These are phyloP conservation scores for Calcarisporium arbuscula DNA, from an alignment of 2,329 filamentous ascomycete genomes.

Conservation along the genomic window DNA sequence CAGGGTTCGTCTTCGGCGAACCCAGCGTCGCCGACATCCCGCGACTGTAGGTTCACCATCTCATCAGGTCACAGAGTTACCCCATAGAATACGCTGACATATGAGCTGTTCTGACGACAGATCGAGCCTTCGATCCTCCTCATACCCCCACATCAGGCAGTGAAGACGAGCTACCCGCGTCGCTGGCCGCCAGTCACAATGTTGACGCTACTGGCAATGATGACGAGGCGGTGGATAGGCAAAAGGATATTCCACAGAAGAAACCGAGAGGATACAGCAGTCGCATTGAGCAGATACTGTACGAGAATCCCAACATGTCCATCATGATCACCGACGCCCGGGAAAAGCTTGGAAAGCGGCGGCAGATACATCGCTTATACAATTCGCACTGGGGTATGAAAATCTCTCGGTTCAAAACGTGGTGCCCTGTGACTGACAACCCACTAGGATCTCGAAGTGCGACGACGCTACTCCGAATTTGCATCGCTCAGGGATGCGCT, in stretches of 20 bases:
- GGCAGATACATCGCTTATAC: slow-evolving; percentile 96
- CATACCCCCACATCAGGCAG: slow-evolving; percentile 67
- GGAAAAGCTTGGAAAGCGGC: slow-evolving; percentile 88
- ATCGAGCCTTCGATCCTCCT: slow-evolving; percentile 52
- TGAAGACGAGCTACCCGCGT: slow-evolving; percentile 46
- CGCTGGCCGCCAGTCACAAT: slow-evolving; percentile 30
- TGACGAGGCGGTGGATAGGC: slow-evolving; percentile 37
- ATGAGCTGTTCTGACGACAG: slow-evolving; percentile 15
- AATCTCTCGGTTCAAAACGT: too few relatives aligned
- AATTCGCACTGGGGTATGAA: slow-evolving; percentile 80
- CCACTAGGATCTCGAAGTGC: slow-evolving; percentile 82
- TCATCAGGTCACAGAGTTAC: too few relatives aligned
- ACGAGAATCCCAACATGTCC: slow-evolving; percentile 84
- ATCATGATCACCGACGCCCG: slow-evolving; percentile 91
- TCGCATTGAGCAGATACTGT: slow-evolving; percentile 93
- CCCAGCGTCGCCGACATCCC: slow-evolving; percentile 54
- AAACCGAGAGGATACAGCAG: slow-evolving; percentile 90
- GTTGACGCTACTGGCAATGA: slow-evolving; percentile 31
- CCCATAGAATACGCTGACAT: too few relatives aligned
- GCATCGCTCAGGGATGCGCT: slow-evolving; percentile 83
- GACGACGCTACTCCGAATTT: slow-evolving; percentile 94
- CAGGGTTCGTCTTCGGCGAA: slow-evolving; percentile 62
- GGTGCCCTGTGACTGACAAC: slow-evolving; percentile 9
- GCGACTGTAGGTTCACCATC: slow-evolving; percentile 49
- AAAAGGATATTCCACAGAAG: slow-evolving; percentile 45